Evolutionary conservation across 2,329 filamentous ascomycete species (phyloP), one percentile per base, ranked within the genome.

Genomic region (Pestalotiopsis sp.): DNA sequence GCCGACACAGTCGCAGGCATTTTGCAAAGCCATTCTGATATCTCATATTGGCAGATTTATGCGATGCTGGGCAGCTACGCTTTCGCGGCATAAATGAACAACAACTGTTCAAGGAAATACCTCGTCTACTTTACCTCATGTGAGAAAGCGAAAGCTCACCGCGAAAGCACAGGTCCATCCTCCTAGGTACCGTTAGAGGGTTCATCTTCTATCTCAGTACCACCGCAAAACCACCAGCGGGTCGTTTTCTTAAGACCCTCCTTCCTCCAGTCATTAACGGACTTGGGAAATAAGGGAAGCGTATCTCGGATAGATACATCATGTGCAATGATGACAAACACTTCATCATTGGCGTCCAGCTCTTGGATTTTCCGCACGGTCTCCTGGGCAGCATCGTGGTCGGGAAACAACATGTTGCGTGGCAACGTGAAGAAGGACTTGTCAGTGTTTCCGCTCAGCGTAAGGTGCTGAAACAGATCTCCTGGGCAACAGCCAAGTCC

Each of bases 21-120:
- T 20, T 52, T 75, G 45, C 23, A 65, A 12, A 66, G 31, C 6
- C 20, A 11, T 13, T 49, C 64, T 4, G 27, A 72, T 45, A 25
- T 71, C 57, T 68, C 67, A 1, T 76, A 73, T 25, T 74, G 73
- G 71, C 68, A 71, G 3, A 70, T 77, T 1, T 76, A 74, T 61
- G 71, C 72, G 3, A 73, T 71, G 66, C 45, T 75, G 1, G 75
- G 75, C 1, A 75, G 75, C 25, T 77, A 76, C 64, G 75, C 75
- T 1, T 73, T 75, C 61, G 71, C 73, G 1, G 72, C 73, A 23
- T 74, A 4, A 61, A 14, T 12, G 11, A 45, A 13, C 25, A 61
- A 61, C 11, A 27, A 23, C 20, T 13, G 14, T 25, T 57, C 12
- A 36, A 27, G 7, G 7, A 61, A 9, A 61, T 27, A 38, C 3